phyloP scores from a whole-genome alignment of 495 filamentous ascomycete species.

The Podospora sp. region DNA sequence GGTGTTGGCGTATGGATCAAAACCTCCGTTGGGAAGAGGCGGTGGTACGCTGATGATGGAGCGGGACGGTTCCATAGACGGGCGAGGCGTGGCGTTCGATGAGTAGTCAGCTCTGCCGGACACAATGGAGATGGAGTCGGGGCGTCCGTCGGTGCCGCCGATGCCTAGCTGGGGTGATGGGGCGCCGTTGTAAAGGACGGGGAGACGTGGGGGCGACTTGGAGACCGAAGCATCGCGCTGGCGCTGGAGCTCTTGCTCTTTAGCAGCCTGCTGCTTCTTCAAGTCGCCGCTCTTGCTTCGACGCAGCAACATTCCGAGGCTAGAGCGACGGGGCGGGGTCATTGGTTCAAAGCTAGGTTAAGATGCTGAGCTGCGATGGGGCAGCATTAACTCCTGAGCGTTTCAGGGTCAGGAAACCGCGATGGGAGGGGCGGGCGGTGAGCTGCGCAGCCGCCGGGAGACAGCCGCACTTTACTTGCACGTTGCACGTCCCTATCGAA shows the following conservation, averaged over 20 bases:
- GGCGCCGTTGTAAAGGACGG: slow-evolving; percentile 65
- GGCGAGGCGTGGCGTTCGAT: slow-evolving; percentile 43
- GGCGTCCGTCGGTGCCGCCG: slow-evolving; percentile 70
- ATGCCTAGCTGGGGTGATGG: slow-evolving; percentile 61
- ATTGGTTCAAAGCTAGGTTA: slow-evolving; percentile 37
- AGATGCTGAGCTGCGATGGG: slow-evolving; percentile 26
- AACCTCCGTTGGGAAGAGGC: slow-evolving; percentile 58
- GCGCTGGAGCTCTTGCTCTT: slow-evolving; percentile 67
- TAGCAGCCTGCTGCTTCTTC: slow-evolving; percentile 63
- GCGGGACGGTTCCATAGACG: slow-evolving; percentile 48
- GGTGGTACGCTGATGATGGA: slow-evolving; percentile 40
- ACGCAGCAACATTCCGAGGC: slow-evolving; percentile 69
- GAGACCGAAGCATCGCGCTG: slow-evolving; percentile 69
- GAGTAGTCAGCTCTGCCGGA: slow-evolving; percentile 53
- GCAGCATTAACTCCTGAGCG: slow-evolving; percentile 26
- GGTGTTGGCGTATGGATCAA: slow-evolving; percentile 76
- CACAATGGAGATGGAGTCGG: slow-evolving; percentile 66
- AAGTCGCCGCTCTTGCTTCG: slow-evolving; percentile 80
- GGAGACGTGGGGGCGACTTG: slow-evolving; percentile 75
- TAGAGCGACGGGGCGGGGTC: slow-evolving; percentile 54
- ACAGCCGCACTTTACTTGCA: slow-evolving; percentile 14
- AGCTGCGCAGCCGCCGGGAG: slow-evolving; percentile 8
- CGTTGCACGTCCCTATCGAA: slow-evolving; percentile 14
- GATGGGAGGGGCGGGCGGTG: slow-evolving; percentile 20
- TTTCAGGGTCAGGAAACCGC: slow-evolving; percentile 23